Base-by-base conservation (phyloP, 2,329 filamentous ascomycete species). In the Diplodia scrobiculata region DNA sequence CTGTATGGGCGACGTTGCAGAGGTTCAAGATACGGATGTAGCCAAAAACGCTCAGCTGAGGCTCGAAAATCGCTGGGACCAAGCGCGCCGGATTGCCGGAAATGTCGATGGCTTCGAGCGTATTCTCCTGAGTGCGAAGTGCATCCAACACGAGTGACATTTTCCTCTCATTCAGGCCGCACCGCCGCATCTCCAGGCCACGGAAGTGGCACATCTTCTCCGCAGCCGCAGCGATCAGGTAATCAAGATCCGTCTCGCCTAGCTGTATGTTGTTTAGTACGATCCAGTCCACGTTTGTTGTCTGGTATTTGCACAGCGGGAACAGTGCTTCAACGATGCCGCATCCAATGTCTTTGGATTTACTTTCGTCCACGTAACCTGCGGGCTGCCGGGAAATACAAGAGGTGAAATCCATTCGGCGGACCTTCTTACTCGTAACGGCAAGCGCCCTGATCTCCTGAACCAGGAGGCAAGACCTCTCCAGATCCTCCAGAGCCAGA, bases 221-320 rank as follows among this genome's bases (percentile, higher is more conserved):
- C 1, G 88, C 87, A 10, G 88, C 86, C n/a, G 88, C 87, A 69
- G 87, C 87, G 52, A 90, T 86, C 53, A 89, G 71, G 69, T 85
- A 85, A 68, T 91, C 89, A 63, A 91, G 78, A 75, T 91, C 89
- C 0, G 86, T 86, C 64, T 91, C 89, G 48, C 87, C 87, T n/a
- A 91, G 82, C 67, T 85, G 83, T 68, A 91, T 88, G 13, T 87
- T 87, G 68, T 87, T 90, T 67, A 91, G 76, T 25, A 85, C 82
- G 63, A 91, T 84, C 88, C 89, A 91, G 73, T 89, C 87, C 19
- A 91, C 85, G 70, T 87, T 89, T 0, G 89, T 91, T 27, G 87
- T 81, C 70, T 89, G 84, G 68, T 85, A 84, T 68, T 86, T 86
- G 75, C 87, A 90, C 5, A 91, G 78, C 1, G 88, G 87, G 70